A percentile compares a stretch with the other conserved stretches of the same genome.
These are phyloP conservation scores for Dendrobium nobile DNA, from an alignment of 106 monocot species.

Conservation along the genomic window DNA sequence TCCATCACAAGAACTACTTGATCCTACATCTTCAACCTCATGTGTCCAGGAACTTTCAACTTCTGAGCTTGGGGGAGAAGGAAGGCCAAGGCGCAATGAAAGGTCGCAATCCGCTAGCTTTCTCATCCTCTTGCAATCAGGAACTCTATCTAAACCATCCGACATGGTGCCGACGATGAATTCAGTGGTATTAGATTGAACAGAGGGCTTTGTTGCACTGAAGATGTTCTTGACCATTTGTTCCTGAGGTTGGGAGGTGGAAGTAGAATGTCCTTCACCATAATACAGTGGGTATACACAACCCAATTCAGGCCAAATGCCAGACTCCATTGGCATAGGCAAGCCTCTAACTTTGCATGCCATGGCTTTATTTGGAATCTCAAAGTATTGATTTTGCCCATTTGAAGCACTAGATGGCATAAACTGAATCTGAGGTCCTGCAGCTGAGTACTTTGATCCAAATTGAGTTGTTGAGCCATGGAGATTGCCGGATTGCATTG, in stretches of 20 bases:
- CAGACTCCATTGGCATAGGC: background rate
- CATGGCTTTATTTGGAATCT: background rate
- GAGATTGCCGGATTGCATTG: background rate
- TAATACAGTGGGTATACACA: slow-evolving; percentile 43
- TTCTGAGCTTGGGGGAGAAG: slow-evolving; percentile 16
- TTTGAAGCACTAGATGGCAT: slow-evolving; percentile 2
- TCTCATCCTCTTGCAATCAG: background rate
- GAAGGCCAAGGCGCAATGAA: slow-evolving; percentile 48
- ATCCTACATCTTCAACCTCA: slow-evolving; percentile 42
- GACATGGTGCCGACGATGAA: background rate
- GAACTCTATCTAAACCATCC: background rate
- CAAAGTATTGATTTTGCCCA: background rate
- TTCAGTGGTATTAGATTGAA: background rate
- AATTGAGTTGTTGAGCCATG: slow-evolving; percentile 7
- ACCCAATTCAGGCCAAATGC: slow-evolving; percentile 15
- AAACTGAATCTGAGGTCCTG: background rate
- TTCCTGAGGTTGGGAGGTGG: background rate
- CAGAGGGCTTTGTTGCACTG: background rate
- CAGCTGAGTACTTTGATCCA: slow-evolving; percentile 10
- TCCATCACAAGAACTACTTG: slow-evolving; percentile 42
- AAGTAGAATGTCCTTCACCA: slow-evolving; percentile 1
- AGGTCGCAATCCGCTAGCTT: slow-evolving; percentile 30
- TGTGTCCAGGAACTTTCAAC: slow-evolving; percentile 20
- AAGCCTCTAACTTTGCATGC: background rate
- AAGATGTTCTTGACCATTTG: background rate